Evolutionary conservation across 2,329 filamentous ascomycete species (phyloP).

Genomic region (Colletotrichum sansevieriae): DNA sequence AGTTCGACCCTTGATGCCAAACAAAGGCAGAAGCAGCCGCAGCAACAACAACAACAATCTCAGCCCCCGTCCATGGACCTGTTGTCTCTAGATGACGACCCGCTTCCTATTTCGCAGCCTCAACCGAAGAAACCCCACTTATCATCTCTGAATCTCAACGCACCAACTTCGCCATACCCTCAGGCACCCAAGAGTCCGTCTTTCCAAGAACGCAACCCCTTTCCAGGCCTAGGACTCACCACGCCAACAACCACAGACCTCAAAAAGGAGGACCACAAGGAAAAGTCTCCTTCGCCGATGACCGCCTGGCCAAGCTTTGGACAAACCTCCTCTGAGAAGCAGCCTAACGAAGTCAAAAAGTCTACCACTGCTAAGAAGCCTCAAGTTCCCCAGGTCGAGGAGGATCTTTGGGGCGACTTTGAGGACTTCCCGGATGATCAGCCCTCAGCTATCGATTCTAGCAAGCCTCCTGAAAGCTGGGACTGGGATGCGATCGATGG

Average conservation of each 20-base stretch:
- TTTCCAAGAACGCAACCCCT: slow-evolving; percentile 67
- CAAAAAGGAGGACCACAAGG: slow-evolving; percentile 48
- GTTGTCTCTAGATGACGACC: slow-evolving; percentile 53
- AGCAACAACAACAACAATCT: slow-evolving; percentile 29
- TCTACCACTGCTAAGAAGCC: slow-evolving; percentile 36
- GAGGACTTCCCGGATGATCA: slow-evolving; percentile 55
- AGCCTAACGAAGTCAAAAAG: slow-evolving; percentile 27
- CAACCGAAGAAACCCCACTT: slow-evolving; percentile 50
- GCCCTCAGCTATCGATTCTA: slow-evolving; percentile 42
- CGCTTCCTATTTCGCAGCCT: slow-evolving; percentile 45
- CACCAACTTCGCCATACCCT: slow-evolving; percentile 55
- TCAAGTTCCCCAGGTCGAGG: slow-evolving; percentile 51
- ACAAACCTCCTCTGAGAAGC: slow-evolving; percentile 21
- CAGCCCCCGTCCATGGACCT: slow-evolving; percentile 54
- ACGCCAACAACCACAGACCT: slow-evolving; percentile 55
- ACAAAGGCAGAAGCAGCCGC: slow-evolving; percentile 43
- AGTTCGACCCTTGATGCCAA: slow-evolving; percentile 35
- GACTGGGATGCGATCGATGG: slow-evolving; percentile 62
- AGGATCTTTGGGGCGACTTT: slow-evolving; percentile 65
- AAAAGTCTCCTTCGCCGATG: slow-evolving; percentile 55
- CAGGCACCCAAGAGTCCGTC: slow-evolving; percentile 65
- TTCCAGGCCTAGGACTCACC: slow-evolving; percentile 61
- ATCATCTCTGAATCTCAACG: slow-evolving; percentile 49
- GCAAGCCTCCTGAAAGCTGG: slow-evolving; percentile 55
- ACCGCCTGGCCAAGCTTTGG: slow-evolving; percentile 61